Percentiles rank a stretch among this genome's conserved stretches.
Evolutionary conservation across 192 early-diverging fungal species (phyloP).

Genomic region (Nowakowskiella sp.): DNA sequence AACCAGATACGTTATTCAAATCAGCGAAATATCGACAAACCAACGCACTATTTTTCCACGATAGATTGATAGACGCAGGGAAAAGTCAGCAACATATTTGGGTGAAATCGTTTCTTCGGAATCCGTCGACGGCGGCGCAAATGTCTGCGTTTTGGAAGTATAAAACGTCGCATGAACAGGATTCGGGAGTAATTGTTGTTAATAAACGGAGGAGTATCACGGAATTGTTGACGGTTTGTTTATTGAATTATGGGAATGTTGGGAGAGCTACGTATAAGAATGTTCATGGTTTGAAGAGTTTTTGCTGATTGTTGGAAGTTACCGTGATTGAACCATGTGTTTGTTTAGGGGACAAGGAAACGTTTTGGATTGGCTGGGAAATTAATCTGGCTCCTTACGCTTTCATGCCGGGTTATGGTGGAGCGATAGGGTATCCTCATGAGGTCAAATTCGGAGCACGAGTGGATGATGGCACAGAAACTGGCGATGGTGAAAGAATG

Average conservation of each 20-base stretch:
- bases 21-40: no score
- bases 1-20: no score
- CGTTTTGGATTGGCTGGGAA: conserved; percentile 60
- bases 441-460: no score
- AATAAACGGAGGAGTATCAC: conserved; percentile 43
- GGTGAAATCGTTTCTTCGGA: no score
- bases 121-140: no score
- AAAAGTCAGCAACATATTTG: no score
- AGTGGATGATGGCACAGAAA: no score
- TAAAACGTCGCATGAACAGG: conserved; percentile 46
- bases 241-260: conserved; percentile 15
- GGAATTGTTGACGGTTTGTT: conserved; percentile 44
- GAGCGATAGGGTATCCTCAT: conserved; percentile 42
- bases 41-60: no score
- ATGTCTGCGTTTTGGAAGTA: conserved; percentile 35
- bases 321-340: not conserved
- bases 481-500: no score
- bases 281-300: conserved; percentile 5
- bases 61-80: no score
- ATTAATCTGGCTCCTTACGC: conserved; percentile 46
- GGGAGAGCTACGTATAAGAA: conserved; percentile 19
- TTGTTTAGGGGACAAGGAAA: conserved; percentile 57
- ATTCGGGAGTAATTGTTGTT: conserved; percentile 52
- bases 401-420: conserved; percentile 39
- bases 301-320: not conserved